Evolutionary conservation across 345 rosid species (phyloP).

Genomic region (Camelina hispida): DNA sequence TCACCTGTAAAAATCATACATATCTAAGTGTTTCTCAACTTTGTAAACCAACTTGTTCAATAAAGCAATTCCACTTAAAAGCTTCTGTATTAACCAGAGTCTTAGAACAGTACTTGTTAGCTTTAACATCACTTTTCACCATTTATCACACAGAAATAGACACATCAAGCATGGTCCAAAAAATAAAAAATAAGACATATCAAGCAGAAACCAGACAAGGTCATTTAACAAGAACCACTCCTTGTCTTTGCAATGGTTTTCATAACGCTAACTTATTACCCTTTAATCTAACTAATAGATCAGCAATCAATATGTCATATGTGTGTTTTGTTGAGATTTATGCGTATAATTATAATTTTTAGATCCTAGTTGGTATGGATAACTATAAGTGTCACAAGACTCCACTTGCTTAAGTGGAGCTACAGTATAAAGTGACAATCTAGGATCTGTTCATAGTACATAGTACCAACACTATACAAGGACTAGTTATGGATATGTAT

Average conservation of each 20-base stretch:
- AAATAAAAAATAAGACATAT: background rate
- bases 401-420: slow-evolving; percentile 3
- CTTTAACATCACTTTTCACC: slow-evolving; percentile 21
- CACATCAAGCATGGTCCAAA: slow-evolving; percentile 1
- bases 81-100: slow-evolving; percentile 3
- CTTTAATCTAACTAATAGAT: background rate
- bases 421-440: background rate
- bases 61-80: slow-evolving; percentile 8
- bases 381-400: slow-evolving; percentile 2
- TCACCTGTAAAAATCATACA: slow-evolving; percentile 29
- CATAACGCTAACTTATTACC: background rate
- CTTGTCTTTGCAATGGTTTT: slow-evolving; percentile 21
- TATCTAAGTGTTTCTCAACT: slow-evolving; percentile 9
- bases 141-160: background rate
- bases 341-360: background rate
- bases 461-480: slow-evolving; percentile 12
- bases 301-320: background rate
- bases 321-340: background rate
- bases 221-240: slow-evolving; percentile 2
- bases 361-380: slow-evolving; percentile 14
- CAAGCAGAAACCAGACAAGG: slow-evolving; percentile 11
- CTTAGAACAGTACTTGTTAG: background rate
- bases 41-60: background rate
- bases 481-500: slow-evolving; percentile 9
- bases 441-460: background rate